phyloP scores from a whole-genome alignment of 2,329 filamentous ascomycete genomes.

The Ophiostoma angusticollis region DNA sequence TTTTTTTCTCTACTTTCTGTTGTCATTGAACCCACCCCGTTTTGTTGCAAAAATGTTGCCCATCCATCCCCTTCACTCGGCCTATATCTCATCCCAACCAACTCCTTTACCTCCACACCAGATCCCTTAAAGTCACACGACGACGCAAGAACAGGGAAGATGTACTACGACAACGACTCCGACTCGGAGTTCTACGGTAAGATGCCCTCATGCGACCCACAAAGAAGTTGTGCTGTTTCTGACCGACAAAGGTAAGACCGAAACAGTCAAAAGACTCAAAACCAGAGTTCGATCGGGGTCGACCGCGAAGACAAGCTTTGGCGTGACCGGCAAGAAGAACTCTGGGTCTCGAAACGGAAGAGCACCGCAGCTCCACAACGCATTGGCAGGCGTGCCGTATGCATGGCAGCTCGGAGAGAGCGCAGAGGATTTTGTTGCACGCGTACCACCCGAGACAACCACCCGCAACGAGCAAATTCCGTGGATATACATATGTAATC shows the following conservation, averaged over 20 bases:
- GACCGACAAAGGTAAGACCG: slow-evolving; percentile 38
- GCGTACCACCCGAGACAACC: slow-evolving; percentile 56
- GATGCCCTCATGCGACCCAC: neutral
- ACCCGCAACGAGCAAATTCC: slow-evolving; percentile 29
- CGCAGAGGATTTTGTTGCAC: slow-evolving; percentile 41
- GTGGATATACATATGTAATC: slow-evolving; percentile 67
- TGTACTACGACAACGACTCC: slow-evolving; percentile 25
- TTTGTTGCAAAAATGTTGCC: too few species aligned
- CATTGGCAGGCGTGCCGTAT: slow-evolving; percentile 38
- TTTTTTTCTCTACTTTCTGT: too few species aligned
- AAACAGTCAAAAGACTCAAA: slow-evolving; percentile 34
- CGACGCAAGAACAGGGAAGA: neutral
- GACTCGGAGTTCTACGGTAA: slow-evolving; percentile 47
- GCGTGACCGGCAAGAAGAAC: too few species aligned
- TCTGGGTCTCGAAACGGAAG: slow-evolving; percentile 12
- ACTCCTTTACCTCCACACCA: too few species aligned
- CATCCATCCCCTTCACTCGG: too few species aligned
- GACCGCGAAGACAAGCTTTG: slow-evolving; percentile 18
- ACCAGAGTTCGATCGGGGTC: slow-evolving; percentile 38
- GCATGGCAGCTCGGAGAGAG: slow-evolving; percentile 40
- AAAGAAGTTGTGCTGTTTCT: too few species aligned
- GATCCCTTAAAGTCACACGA: neutral
- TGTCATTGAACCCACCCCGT: too few species aligned
- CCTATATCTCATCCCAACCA: too few species aligned
- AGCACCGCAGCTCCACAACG: slow-evolving; percentile 38